These are phyloP conservation scores for Acanthamoeba rhysodes DNA, from an alignment of 208 protist species.

Conservation along the genomic window DNA sequence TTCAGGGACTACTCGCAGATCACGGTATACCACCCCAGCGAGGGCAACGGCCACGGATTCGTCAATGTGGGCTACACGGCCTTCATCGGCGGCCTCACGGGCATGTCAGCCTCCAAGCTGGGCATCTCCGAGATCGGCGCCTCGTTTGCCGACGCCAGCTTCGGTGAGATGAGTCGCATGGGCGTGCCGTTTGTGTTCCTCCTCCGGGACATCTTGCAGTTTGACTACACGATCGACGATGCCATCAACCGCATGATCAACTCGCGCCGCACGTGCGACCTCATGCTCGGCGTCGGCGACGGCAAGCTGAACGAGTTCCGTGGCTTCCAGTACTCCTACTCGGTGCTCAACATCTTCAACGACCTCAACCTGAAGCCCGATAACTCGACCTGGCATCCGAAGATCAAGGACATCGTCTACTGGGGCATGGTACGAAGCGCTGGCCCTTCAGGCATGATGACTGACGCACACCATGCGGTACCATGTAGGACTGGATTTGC, in stretches of 20 bases:
- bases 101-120: conserved; percentile 21
- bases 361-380: conserved; percentile 77
- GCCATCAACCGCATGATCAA: conserved; percentile 78
- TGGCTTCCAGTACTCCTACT: conserved; percentile 77
- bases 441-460: too few relatives aligned
- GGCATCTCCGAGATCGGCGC: conserved; percentile 81
- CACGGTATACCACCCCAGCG: conserved; percentile 80
- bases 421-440: conserved; percentile 75
- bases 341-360: conserved; percentile 75
- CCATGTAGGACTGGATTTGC: conserved; percentile 77
- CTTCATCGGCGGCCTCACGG: conserved; percentile 76
- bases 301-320: conserved; percentile 72
- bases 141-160: conserved; percentile 66
- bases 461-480: too few relatives aligned
- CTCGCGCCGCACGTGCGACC: conserved; percentile 77
- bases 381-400: conserved; percentile 74
- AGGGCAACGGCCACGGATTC: conserved; percentile 75
- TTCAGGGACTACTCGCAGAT: conserved; percentile 74
- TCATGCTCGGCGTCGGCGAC: conserved; percentile 72
- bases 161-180: conserved; percentile 74
- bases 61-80: conserved; percentile 79
- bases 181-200: conserved; percentile 79
- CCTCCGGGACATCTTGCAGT: conserved; percentile 81
- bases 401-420: conserved; percentile 82
- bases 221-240: conserved; percentile 73